A percentile compares a stretch with the other conserved stretches of the same genome.
phyloP scores from a whole-genome alignment of 768 basidiomycete species.

The Boletellus sp. region DNA sequence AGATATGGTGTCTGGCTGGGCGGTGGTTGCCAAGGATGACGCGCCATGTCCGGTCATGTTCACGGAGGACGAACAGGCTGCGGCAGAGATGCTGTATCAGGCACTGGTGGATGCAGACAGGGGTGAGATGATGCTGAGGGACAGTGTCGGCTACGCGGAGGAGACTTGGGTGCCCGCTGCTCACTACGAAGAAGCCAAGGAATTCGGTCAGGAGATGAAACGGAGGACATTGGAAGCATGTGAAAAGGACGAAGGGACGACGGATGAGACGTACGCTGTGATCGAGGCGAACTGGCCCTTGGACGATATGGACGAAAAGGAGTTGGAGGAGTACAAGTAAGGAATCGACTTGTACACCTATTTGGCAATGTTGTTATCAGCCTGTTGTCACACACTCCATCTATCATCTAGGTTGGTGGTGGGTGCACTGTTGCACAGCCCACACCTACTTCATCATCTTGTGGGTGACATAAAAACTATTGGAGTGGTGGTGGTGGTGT shows the following conservation, averaged over 20 bases:
- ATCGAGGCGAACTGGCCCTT: not conserved
- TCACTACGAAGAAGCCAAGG: not conserved
- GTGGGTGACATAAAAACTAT: too few species aligned
- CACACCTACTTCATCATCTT: too few species aligned
- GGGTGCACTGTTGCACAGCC: too few species aligned
- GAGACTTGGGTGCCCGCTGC: not conserved
- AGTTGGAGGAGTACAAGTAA: not conserved
- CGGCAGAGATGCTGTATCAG: not conserved
- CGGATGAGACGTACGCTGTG: not conserved
- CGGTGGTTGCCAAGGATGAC: not conserved
- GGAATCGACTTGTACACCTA: too few species aligned
- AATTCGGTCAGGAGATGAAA: not conserved
- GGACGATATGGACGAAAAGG: not conserved
- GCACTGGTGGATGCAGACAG: not conserved
- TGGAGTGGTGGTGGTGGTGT: too few species aligned
- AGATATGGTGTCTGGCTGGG: not conserved
- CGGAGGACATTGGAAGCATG: not conserved
- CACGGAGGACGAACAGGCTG: not conserved
- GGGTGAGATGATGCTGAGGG: not conserved
- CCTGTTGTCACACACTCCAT: too few species aligned
- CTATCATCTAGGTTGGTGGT: too few species aligned
- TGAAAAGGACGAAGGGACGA: not conserved
- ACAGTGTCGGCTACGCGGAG: not conserved
- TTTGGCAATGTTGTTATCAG: too few species aligned
- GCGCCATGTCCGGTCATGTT: conserved; percentile 2